Base-by-base conservation (phyloP, 1,284 basidiomycete genomes). In the Cutaneotrichosporon daszewskae region DNA sequence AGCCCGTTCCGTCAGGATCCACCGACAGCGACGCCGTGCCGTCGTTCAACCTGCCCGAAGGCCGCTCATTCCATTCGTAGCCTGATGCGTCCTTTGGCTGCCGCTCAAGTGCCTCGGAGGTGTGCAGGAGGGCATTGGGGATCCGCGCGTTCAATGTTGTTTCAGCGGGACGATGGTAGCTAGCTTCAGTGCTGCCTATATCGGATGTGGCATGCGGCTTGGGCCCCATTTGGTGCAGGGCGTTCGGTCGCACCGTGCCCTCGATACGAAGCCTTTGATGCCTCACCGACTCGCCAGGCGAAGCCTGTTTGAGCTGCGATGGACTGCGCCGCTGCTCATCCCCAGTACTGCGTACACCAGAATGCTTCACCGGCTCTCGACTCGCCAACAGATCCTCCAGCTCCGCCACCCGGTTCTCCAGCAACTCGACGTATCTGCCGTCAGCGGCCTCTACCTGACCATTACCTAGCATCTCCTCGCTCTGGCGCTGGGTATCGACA, bases 41-140 rank as follows among this genome's bases (percentile, higher is more conserved):
- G 33, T 60, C 59, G 12, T 48, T 40, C 4, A 46, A 50, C 5
- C 39, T 32, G 16, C 13, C 23, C 12, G 31, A 17, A 10, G 37
- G 31, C 3, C 53, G 40, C 37, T 54, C 53, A n/a, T 54, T 47
- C 53, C 50, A 57, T 25, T 55, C 53, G 43, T 54, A 55, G 3
- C 55, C 55, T 16, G 20, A 27, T 11, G 48, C 53, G 14, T 41
- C 38, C 7, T 41, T 17, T 2, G 50, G 46, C 18, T 48, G 47
- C 9, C 45, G 48, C 32, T 49, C 51, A 27, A 43, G 46, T 23
- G 32, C 35, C 11, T 51, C 49, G n/a, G n/a, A n/a, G n/a, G n/a
- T n/a, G n/a, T n/a, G n/a, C n/a, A n/a, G n/a, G n/a, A n/a, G n/a
- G n/a, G n/a, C n/a, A n/a, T n/a, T n/a, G n/a, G n/a, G n/a, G n/a